Base-by-base conservation (phyloP, 1,284 basidiomycete species). In the Ustilago trichophora region DNA sequence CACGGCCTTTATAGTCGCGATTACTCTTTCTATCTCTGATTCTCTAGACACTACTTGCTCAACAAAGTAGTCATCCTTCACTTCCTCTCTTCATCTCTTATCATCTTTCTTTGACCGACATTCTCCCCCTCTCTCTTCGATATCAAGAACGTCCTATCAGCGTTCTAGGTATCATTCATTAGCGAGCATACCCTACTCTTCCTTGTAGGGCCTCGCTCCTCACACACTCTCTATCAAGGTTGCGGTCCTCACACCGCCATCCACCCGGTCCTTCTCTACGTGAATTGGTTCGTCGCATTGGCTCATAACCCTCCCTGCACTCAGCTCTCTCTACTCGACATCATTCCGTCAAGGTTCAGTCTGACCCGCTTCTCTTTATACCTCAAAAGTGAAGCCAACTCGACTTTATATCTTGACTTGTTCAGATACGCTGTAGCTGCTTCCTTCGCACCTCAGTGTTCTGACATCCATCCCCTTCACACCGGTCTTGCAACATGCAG, bases 201-300 rank as follows among this genome's bases (percentile, higher is more conserved):
- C 9, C 13, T 19, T 16, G 45, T 52, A 64, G 60, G 45, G 36
- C 31, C 53, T 56, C 41, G 49, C 53, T 31, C 24, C 21, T 13
- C 29, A 26, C 34, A 35, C 37, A 13, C 19, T 22, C 13, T 32
- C 22, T 43, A 15, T 38, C 51, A 63, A 38, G 66, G 62, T 63
- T 51, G 44, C 65, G 59, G 51, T 49, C 46, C 35, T 41, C 37
- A 26, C 36, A 26, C 36, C 55, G 53, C 44, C 40, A 38, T 63
- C 55, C 55, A 27, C 41, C 66, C 59, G 66, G 59, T 49, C 55
- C 53, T 51, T 37, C 58, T 69, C 66, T 69, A 69, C 66, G 66
- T 63, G 59, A 54, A 57, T 69, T 58, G 66, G 59, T 69, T 60
- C 66, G 66, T 69, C 66, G 66, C 55, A 69, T 36, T 34, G 66